Percentiles rank a stretch among this genome's conserved stretches.
These are phyloP conservation scores for Inga leiocalycina DNA, from an alignment of 306 rosid species.

Conservation along the genomic window DNA sequence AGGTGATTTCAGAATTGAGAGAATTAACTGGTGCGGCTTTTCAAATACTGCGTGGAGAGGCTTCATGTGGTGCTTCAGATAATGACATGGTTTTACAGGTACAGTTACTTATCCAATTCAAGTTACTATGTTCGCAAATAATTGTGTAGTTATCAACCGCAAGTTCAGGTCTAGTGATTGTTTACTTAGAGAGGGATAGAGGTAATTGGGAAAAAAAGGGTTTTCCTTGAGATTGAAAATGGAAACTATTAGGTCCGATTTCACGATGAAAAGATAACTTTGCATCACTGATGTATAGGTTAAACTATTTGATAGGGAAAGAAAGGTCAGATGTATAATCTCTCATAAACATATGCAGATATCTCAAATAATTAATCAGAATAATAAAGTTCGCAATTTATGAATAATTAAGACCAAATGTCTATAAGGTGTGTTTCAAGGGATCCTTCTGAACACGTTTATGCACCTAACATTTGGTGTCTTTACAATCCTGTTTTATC, in stretches of 20 bases:
- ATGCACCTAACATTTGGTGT: background rate
- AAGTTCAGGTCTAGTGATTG: conserved; percentile 5
- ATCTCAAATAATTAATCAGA: conserved; percentile 9
- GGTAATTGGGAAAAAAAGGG: background rate
- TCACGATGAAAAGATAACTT: conserved; percentile 13
- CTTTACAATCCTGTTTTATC: conserved; percentile 27
- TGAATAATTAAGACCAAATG: background rate
- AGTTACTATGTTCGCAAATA: background rate
- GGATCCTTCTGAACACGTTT: background rate
- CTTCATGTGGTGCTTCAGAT: conserved; percentile 40
- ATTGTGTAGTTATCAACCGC: background rate
- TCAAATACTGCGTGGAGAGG: conserved; percentile 45
- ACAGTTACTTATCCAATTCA: conserved; percentile 24
- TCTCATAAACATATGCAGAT: conserved; percentile 8
- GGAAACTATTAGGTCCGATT: background rate
- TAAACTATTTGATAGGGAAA: conserved; percentile 2
- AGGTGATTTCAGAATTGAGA: conserved; percentile 52
- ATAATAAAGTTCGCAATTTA: background rate
- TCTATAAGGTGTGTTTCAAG: conserved; percentile 4
- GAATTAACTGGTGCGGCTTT: conserved; percentile 53
- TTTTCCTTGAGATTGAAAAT: background rate
- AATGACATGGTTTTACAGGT: conserved; percentile 58
- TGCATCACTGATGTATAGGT: conserved; percentile 3
- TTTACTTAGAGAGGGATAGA: conserved; percentile 2
- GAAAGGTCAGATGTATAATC: conserved; percentile 16